Evolutionary conservation across 2,329 filamentous ascomycete species (phyloP), one percentile per base, ranked within the genome.

Genomic region (Colletotrichum paranaense): DNA sequence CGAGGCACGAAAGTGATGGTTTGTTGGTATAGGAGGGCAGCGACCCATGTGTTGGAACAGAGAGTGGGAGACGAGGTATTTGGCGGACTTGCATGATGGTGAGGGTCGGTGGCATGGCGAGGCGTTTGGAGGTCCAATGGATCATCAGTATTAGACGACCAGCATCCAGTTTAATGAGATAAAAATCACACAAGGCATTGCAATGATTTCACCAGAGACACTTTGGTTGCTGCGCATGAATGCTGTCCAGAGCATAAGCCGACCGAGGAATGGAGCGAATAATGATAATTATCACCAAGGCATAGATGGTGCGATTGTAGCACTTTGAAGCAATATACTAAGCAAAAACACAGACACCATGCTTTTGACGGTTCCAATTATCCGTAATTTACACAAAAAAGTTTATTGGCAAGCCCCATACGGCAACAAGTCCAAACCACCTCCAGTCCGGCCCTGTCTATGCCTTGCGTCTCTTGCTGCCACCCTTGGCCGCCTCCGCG

Each of bases 381-480:
- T 55, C 62, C n/a, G 16, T 66, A 24, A 1, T 62, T 32, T 28
- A 59, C 14, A 38, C 42, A 38, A 53, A 38, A 42, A 46, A 26
- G 35, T 19, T n/a, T 14, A 55, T 55, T 62, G 9, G 38, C 38
- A 42, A 6, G 38, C 11, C 22, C n/a, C 28, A 64, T 55, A 12
- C 14, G 28, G 28, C 5, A 64, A 3, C 9, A 62, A 49, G 58
- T 49, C 46, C 55, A 19, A 46, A 22, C 9, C 57, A 42, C 35
- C 9, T 12, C 19, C 5, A 12, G 19, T 28, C 38, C 16, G 38
- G 14, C 38, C 16, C 38, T 3, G 14, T 14, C 71, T 78, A 86
- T 6, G 79, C 84, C 80, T 87, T 89, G 74, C 87, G 84, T 76
- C 85, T 81, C 82, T 86, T 88, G 58, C 82, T 83, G 2, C 81